Base-by-base conservation (phyloP, 371 early-diverging fungal species). In the Mortierella sp. region DNA sequence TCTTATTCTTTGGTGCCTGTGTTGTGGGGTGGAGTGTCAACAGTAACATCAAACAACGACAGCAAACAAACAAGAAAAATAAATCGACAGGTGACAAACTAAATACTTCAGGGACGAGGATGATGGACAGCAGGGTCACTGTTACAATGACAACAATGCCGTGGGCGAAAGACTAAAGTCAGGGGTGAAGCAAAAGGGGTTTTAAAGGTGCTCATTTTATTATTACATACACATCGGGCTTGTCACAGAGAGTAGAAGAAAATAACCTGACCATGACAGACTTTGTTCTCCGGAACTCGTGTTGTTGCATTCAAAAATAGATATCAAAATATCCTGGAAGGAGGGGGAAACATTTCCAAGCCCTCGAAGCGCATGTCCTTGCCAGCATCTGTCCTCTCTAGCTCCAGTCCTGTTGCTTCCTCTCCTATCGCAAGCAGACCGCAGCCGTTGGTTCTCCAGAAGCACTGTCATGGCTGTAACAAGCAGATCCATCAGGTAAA, bases 241-340 rank as follows among this genome's bases (percentile, higher is more conserved):
- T 58, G 51, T 44, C 48, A 56, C 1, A 27, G 51, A 16, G 51
- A 21, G 51, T 18, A 51, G 58, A 56, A 63, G 35, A 35, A 63
- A 4, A n/a, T 16, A 10, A 56, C 41, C 68, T 68, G 41, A 68
- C 68, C 68, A 63, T 16, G 60, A 32, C 32, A 27, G 60, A 27
- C 60, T 21, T 51, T 51, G 68, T 24, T 41, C 68, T 68, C 68
- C 68, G 68, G 68, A 41, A 41, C 68, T 68, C n/a, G 7, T n/a
- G 24, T 48, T 24, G 18, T 41, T 68, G 35, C 11, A 35, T 56
- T 38, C 68, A 51, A 70, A 74, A 71, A 80, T 77, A 86, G 87
- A 58, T 86, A 86, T 63, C 87, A 86, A 70, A 86, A 82, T 27
- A 86, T 86, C 79, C 82, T 86, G 46, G 87, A 86, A 41, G 87